These are phyloP conservation scores for Sanghuangporus sanghuang DNA, from an alignment of 1,284 basidiomycete species.

Conservation along the genomic window DNA sequence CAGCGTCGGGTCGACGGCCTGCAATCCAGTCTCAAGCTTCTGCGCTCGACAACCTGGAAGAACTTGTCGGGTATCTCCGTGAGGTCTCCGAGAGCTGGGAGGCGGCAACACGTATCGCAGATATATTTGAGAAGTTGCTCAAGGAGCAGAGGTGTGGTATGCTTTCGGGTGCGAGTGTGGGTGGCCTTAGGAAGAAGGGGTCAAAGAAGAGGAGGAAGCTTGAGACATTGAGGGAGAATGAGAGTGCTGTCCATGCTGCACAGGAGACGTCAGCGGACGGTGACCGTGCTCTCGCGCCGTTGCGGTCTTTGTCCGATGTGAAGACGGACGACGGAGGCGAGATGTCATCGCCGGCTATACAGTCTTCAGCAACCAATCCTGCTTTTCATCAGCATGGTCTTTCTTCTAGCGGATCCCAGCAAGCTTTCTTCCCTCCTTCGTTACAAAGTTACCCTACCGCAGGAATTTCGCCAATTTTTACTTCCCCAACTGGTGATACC, in stretches of 20 bases:
- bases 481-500: neutral
- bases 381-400: neutral
- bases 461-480: neutral
- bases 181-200: neutral
- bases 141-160: constrained; percentile 5
- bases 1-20: constrained; percentile 6
- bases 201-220: constrained; percentile 1
- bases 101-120: constrained; percentile 22
- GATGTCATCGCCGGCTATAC: neutral
- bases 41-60: constrained; percentile 20
- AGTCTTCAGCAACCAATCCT: neutral
- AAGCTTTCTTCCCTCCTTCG: neutral
- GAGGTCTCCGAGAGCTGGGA: constrained; percentile 23
- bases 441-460: neutral
- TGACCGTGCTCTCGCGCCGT: too few relatives aligned
- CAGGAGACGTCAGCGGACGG: neutral
- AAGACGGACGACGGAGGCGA: neutral
- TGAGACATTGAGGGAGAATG: neutral
- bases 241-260: neutral
- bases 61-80: constrained; percentile 21
- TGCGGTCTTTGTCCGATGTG: neutral
- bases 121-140: constrained; percentile 30
- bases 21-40: constrained; percentile 7
- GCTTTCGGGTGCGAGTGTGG: neutral
- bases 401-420: neutral